Percentiles rank a stretch among this genome's conserved stretches.
Conservation (phyloP, 495 filamentous ascomycete genomes). For the Penicillium verhagenii region DNA sequence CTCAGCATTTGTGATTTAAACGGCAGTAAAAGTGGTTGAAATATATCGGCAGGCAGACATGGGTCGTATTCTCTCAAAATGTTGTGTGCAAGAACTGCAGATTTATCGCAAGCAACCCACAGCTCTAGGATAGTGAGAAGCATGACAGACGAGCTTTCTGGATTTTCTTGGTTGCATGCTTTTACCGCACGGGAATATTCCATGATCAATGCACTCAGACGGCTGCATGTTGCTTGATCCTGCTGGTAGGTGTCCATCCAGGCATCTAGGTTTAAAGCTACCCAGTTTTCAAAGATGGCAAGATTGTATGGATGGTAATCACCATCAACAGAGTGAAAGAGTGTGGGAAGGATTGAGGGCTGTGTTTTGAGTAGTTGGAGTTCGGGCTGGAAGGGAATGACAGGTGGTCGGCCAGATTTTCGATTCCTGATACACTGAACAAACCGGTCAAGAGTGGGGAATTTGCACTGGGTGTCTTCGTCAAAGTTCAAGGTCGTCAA, state of each 20-base stretch:
- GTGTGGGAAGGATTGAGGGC: too few species aligned
- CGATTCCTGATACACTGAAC: too few species aligned
- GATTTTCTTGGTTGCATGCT: conserved; percentile 37
- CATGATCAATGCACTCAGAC: conserved; percentile 26
- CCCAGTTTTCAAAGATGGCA: conserved; percentile 36
- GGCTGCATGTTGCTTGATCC: conserved; percentile 22
- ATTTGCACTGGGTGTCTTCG: too few species aligned
- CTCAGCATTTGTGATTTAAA: conserved; percentile 49
- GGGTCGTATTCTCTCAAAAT: conserved; percentile 53
- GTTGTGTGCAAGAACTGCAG: conserved; percentile 34
- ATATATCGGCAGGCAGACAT: conserved; percentile 38
- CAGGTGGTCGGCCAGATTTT: too few species aligned
- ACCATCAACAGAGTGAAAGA: too few species aligned
- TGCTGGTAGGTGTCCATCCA: conserved; percentile 35
- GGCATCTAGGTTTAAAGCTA: conserved; percentile 26
- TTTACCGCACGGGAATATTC: conserved; percentile 32
- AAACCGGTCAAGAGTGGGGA: too few species aligned
- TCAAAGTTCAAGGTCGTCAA: too few species aligned
- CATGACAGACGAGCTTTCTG: conserved; percentile 58
- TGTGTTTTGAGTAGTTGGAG: too few species aligned
- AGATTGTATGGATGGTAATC: too few species aligned
- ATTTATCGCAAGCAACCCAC: conserved; percentile 61
- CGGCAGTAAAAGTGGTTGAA: conserved; percentile 52
- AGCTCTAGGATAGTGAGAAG: conserved; percentile 59
- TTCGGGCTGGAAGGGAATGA: too few species aligned